A percentile compares a stretch with the other conserved stretches of the same genome.
phyloP scores from a whole-genome alignment of 2,329 filamentous ascomycete genomes.

The Alternaria conjuncta region DNA sequence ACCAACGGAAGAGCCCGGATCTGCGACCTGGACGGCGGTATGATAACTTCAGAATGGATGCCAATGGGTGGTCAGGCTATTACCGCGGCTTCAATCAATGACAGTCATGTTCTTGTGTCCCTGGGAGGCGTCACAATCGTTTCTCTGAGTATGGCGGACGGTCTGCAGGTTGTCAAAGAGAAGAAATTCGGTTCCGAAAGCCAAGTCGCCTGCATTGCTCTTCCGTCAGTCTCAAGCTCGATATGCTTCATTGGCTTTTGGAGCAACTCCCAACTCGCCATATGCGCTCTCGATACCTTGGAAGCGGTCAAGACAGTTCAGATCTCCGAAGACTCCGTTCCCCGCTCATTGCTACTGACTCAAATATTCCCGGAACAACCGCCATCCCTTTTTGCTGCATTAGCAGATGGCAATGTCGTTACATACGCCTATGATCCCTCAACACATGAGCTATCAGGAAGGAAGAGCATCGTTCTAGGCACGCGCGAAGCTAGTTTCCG shows the following conservation, averaged over 20 bases:
- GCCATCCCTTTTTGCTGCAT: conserved; percentile 83
- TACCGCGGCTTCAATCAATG: conserved; percentile 78
- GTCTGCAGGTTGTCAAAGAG: conserved; percentile 63
- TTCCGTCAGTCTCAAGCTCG: conserved; percentile 67
- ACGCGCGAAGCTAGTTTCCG: conserved; percentile 85
- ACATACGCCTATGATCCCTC: conserved; percentile 74
- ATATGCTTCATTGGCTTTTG: conserved; percentile 87
- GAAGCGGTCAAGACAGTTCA: conserved; percentile 66
- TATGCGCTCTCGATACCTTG: conserved; percentile 73
- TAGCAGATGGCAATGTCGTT: conserved; percentile 90
- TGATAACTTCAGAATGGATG: conserved; percentile 66
- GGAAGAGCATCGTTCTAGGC: conserved; percentile 84
- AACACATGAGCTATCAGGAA: conserved; percentile 69
- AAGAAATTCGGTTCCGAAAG: conserved; percentile 70
- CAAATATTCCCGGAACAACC: conserved; percentile 71
- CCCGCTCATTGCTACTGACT: conserved; percentile 79
- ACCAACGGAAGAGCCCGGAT: conserved; percentile 70
- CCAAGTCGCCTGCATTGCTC: conserved; percentile 84
- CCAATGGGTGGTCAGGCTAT: conserved; percentile 63
- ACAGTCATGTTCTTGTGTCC: conserved; percentile 73
- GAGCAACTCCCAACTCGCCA: conserved; percentile 77
- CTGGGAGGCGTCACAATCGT: conserved; percentile 76
- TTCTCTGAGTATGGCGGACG: conserved; percentile 67
- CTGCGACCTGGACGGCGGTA: conserved; percentile 63
- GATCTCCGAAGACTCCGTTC: conserved; percentile 72